Evolutionary conservation across 2,329 filamentous ascomycete species (phyloP).

Genomic region (Lasiodiplodia gonubiensis): DNA sequence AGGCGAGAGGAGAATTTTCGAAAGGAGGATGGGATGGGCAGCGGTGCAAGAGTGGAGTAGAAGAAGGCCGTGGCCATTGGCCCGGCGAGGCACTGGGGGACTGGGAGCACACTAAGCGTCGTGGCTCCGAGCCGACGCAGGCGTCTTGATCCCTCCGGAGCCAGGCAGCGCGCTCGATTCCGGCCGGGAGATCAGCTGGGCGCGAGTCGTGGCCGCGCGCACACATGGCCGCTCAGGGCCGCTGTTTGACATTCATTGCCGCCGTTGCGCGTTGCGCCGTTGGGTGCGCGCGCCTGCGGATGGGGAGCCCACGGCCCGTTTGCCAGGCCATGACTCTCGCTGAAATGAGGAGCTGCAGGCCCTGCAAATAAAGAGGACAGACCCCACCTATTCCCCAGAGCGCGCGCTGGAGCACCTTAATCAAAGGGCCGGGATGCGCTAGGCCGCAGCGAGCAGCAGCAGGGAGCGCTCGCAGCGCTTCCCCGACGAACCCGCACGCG

Average conservation of each 20-base stretch:
- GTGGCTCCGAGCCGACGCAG: conserved; percentile 17
- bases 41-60: conserved; percentile 24
- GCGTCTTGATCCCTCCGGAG: conserved; percentile 6
- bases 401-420: conserved; percentile 25
- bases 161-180: conserved; percentile 10
- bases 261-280: conserved; percentile 20
- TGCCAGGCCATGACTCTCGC: conserved; percentile 21
- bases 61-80: conserved; percentile 23
- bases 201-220: conserved; percentile 25
- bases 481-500: conserved; percentile 10
- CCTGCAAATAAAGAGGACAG: conserved; percentile 22
- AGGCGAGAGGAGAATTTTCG: conserved; percentile 28
- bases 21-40: conserved; percentile 29
- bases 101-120: conserved; percentile 21
- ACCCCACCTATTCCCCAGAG: conserved; percentile 28
- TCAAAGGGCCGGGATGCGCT: conserved; percentile 21
- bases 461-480: conserved; percentile 17
- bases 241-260: conserved; percentile 28
- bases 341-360: conserved; percentile 27
- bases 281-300: conserved; percentile 19
- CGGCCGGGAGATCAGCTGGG: conserved; percentile 27
- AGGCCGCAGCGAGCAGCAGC: conserved; percentile 21
- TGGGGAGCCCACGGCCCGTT: conserved; percentile 18
- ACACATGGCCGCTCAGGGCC: conserved; percentile 25
- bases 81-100: conserved; percentile 15